Evolutionary conservation across 2,329 filamentous ascomycete species (phyloP).

Genomic region (Diaporthe caulivora): DNA sequence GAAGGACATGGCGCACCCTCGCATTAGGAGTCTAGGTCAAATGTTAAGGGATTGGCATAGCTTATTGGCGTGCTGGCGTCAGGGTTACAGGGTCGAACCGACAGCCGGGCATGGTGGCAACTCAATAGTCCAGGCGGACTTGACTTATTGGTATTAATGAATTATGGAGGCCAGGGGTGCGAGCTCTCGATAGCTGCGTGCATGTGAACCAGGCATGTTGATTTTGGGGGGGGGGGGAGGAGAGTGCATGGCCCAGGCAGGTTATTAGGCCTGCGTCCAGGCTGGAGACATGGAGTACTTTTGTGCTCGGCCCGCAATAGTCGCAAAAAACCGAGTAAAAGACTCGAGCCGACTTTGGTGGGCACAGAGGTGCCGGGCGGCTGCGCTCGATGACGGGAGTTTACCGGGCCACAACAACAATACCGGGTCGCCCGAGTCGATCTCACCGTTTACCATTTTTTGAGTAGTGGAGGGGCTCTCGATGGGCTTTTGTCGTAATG

Average conservation of each 20-base stretch:
- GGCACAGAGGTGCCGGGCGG: neutral
- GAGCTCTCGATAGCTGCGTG: neutral
- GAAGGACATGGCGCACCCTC: slow-evolving; percentile 36
- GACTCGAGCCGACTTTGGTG: neutral
- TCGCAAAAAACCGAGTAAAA: no score
- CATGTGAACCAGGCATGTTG: neutral
- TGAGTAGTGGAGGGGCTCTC: neutral
- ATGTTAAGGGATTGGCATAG: slow-evolving; percentile 36
- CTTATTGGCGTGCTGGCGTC: slow-evolving; percentile 36
- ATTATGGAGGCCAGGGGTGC: neutral
- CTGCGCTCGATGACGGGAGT: neutral
- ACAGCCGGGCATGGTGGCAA: slow-evolving; percentile 22
- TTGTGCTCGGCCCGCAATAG: neutral
- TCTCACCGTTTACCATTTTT: neutral
- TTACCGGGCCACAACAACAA: neutral
- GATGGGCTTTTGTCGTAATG: neutral
- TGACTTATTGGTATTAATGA: slow-evolving; percentile 32
- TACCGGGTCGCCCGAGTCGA: neutral
- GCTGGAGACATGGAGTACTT: neutral
- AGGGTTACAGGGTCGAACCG: slow-evolving; percentile 28
- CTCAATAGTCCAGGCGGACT: slow-evolving; percentile 15
- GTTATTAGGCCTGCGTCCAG: neutral
- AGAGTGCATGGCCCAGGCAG: neutral
- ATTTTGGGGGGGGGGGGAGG: no score
- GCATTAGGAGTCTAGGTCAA: slow-evolving; percentile 28